A percentile compares a stretch with the other conserved stretches of the same genome.
Evolutionary conservation across 345 rosid genomes (phyloP).

Genomic region (Gossypium turneri): DNA sequence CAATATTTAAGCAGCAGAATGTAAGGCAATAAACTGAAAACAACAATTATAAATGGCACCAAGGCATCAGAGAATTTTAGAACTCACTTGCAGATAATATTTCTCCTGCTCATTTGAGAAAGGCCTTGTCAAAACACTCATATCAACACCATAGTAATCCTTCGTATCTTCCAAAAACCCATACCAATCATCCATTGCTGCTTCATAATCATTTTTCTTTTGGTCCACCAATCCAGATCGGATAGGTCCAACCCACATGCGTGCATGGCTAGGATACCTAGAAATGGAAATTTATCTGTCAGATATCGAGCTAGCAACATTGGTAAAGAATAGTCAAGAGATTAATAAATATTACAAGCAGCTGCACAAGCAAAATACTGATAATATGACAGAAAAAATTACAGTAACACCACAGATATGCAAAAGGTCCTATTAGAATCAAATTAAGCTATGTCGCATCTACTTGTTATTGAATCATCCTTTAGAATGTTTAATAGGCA

Average conservation of each 20-base stretch:
- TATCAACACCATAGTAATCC: slow-evolving; percentile 73
- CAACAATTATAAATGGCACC: background rate
- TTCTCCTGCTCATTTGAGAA: slow-evolving; percentile 80
- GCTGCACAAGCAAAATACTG: background rate
- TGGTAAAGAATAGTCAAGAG: background rate
- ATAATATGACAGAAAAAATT: background rate
- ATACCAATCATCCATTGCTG: slow-evolving; percentile 85
- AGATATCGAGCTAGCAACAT: slow-evolving; percentile 1
- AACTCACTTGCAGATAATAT: slow-evolving; percentile 73
- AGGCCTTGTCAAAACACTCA: slow-evolving; percentile 63
- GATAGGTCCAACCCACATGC: slow-evolving; percentile 94
- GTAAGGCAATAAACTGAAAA: slow-evolving; percentile 1
- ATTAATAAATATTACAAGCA: background rate
- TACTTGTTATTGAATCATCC: background rate
- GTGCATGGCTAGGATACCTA: slow-evolving; percentile 99
- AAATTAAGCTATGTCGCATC: background rate
- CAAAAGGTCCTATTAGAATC: background rate
- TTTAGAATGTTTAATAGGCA: background rate
- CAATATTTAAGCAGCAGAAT: background rate
- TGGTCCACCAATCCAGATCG: slow-evolving; percentile 65
- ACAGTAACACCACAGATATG: background rate
- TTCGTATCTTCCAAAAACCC: slow-evolving; percentile 61
- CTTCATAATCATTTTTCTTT: slow-evolving; percentile 62
- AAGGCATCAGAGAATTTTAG: slow-evolving; percentile 2
- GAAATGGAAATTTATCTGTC: slow-evolving; percentile 20